Base-by-base conservation (phyloP, 2,329 filamentous ascomycete species). In the Colletotrichum tabaci region DNA sequence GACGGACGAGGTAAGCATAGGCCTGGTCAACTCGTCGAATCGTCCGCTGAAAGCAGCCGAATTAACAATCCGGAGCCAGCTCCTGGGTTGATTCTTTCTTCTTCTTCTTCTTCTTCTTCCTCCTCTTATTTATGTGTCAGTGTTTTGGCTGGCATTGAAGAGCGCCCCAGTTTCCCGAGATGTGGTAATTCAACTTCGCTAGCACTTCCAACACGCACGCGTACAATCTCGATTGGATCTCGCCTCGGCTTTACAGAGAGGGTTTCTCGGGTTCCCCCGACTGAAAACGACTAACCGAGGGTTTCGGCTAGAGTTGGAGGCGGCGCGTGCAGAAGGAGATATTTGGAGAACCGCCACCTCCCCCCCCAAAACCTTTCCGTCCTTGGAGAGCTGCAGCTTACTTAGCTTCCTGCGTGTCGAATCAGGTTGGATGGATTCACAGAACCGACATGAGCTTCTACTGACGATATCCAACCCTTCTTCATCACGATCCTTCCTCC, bases 201-300 rank as follows among this genome's bases (percentile, higher is more conserved):
- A 55, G 35, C 30, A 18, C 55, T 21, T 46, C 16, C 15, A n/a
- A n/a, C 21, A 53, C 21, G 55, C 23, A 40, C 42, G 26, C 26
- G 68, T 64, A 63, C 38, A 62, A 55, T 49, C 64, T 52, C 52
- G 50, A 67, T 61, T 53, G 63, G 64, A 71, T 67, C 64, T 57
- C 63, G 47, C 18, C 44, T 47, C 55, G 23, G 30, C 57, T 49
- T 38, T 26, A 3, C n/a, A 26, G n/a, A 38, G 49, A 67, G 50
- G 62, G 21, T 21, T 26, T 26, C 26, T 35, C 47, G 38, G 47
- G 55, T 66, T 67, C 26, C 57, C 56, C 16, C 18, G 64, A 67
- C 64, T 53, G 58, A 60, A 67, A 38, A 63, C 30, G 64, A 52
- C 50, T 57, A 58, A 53, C 57, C 57, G 57, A 71, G 52, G 58